phyloP scores from a whole-genome alignment of 208 protist species.

The Crithidia thermophila region DNA sequence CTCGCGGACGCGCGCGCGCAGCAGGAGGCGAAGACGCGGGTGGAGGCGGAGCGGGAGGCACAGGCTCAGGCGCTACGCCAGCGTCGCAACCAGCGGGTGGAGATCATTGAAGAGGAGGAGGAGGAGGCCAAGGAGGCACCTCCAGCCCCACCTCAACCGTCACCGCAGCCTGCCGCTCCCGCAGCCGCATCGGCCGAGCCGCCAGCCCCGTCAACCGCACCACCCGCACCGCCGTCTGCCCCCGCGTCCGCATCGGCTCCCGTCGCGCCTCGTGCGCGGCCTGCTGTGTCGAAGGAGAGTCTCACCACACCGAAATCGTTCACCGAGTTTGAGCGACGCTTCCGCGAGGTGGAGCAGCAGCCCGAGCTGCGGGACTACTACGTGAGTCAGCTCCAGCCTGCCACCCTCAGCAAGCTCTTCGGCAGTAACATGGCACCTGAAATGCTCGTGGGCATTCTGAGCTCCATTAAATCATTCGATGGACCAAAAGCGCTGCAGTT shows the following conservation, averaged over 20 bases:
- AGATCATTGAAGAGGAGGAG: slow-evolving; percentile 73
- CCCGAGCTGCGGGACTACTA: slow-evolving; percentile 76
- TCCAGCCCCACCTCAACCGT: neutral
- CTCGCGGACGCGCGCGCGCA: slow-evolving; percentile 23
- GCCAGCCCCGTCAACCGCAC: neutral
- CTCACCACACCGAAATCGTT: slow-evolving; percentile 79
- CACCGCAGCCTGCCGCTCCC: neutral
- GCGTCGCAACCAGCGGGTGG: slow-evolving; percentile 60
- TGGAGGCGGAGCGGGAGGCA: slow-evolving; percentile 38
- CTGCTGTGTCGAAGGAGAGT: slow-evolving; percentile 54
- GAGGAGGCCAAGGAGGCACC: slow-evolving; percentile 14
- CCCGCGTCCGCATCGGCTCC: slow-evolving; percentile 5
- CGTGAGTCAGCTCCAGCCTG: slow-evolving; percentile 62
- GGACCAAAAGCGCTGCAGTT: slow-evolving; percentile 51
- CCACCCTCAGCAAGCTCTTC: slow-evolving; percentile 60
- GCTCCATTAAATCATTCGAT: slow-evolving; percentile 40
- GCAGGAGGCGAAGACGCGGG: slow-evolving; percentile 36
- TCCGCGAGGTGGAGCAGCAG: slow-evolving; percentile 54
- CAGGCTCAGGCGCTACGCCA: slow-evolving; percentile 30
- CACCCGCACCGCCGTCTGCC: neutral
- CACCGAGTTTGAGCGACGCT: slow-evolving; percentile 89
- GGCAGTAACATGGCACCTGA: slow-evolving; percentile 88
- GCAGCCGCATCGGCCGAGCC: slow-evolving; percentile 10
- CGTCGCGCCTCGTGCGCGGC: slow-evolving; percentile 27
- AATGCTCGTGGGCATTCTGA: slow-evolving; percentile 71